Conservation (phyloP, 306 rosid species). For the Sophora flavescens region DNA sequence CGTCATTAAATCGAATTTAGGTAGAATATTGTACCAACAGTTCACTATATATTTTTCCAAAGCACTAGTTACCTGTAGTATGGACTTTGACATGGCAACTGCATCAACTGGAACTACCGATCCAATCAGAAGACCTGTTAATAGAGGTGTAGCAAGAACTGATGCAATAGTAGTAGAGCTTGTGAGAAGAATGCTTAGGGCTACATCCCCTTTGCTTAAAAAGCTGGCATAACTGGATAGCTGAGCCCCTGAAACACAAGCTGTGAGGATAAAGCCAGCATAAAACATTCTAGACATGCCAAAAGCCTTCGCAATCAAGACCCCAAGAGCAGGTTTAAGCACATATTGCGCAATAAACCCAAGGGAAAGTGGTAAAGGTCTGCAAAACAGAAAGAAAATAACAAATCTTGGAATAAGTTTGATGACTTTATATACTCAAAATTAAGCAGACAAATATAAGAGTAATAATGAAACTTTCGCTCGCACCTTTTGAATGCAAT, state of each 20-base stretch:
- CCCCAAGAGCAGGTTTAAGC: constrained; percentile 86
- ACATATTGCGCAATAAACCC: constrained; percentile 85
- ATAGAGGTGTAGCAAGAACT: constrained; percentile 78
- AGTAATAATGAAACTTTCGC: constrained; percentile 35
- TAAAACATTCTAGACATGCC: constrained; percentile 78
- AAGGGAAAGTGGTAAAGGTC: constrained; percentile 86
- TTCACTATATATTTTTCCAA: neutral
- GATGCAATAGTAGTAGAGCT: constrained; percentile 90
- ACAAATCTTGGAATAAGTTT: constrained; percentile 45
- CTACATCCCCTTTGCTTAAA: constrained; percentile 94
- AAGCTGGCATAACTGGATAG: constrained; percentile 93
- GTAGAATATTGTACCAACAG: neutral
- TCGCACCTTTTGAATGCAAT: constrained; percentile 85
- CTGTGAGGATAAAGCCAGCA: constrained; percentile 87
- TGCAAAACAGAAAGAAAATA: constrained; percentile 61
- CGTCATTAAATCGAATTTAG: neutral
- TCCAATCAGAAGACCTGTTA: constrained; percentile 84
- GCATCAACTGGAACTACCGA: constrained; percentile 96
- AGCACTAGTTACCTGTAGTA: constrained; percentile 72
- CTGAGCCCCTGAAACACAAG: constrained; percentile 98
- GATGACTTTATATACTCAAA: constrained; percentile 36
- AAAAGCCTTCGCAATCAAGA: constrained; percentile 76
- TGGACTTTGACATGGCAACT: constrained; percentile 95
- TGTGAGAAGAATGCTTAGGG: constrained; percentile 92
- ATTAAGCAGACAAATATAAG: constrained; percentile 28